These are phyloP conservation scores for Beauveria sp. DNA, from an alignment of 2,329 filamentous ascomycete genomes.

Conservation along the genomic window DNA sequence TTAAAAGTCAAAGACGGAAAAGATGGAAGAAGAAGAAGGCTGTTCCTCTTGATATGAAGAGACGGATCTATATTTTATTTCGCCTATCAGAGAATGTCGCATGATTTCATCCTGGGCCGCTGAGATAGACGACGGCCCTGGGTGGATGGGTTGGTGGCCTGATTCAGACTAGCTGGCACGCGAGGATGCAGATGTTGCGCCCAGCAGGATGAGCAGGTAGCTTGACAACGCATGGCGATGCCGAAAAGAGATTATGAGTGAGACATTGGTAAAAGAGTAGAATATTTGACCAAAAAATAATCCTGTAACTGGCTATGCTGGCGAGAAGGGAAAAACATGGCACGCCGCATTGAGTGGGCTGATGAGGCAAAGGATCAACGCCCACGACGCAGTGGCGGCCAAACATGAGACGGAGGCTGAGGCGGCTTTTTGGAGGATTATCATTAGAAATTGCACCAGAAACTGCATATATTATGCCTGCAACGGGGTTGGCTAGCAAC, in stretches of 20 bases:
- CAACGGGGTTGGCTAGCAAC: not conserved
- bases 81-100: too few relatives aligned
- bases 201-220: not conserved
- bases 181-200: not conserved
- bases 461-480: not conserved
- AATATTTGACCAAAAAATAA: not conserved
- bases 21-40: too few relatives aligned
- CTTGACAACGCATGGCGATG: not conserved
- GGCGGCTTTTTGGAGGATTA: too few relatives aligned
- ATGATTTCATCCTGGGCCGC: not conserved
- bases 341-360: not conserved
- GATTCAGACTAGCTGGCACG: not conserved
- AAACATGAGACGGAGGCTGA: not conserved
- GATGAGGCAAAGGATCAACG: not conserved
- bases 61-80: too few relatives aligned
- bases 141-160: conserved; percentile 2
- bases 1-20: too few relatives aligned
- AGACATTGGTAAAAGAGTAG: not conserved
- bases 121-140: not conserved
- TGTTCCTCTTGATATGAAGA: too few relatives aligned
- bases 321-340: not conserved
- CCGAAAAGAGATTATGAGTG: not conserved
- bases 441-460: too few relatives aligned
- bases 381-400: not conserved
- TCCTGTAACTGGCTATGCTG: not conserved